phyloP scores from a whole-genome alignment of 78 protist species.

The Dictyostelium intermedium region DNA sequence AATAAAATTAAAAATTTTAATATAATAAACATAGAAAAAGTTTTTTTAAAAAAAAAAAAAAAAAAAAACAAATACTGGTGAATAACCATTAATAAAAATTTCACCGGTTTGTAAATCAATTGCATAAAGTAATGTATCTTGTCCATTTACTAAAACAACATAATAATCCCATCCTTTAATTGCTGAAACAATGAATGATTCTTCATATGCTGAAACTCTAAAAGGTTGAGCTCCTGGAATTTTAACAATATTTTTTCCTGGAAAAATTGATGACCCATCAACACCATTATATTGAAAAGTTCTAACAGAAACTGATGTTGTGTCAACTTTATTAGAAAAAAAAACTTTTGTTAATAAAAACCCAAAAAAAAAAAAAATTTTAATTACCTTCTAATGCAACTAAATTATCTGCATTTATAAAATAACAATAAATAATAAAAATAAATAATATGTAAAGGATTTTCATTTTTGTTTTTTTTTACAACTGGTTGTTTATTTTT shows the following conservation, averaged over 20 bases:
- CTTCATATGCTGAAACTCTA: conserved; percentile 30
- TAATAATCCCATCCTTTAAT: conserved; percentile 27
- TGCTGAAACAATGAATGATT: conserved; percentile 10
- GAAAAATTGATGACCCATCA: background rate
- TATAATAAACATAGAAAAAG: too few relatives aligned
- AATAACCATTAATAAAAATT: conserved; percentile 32
- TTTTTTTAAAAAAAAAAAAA: background rate
- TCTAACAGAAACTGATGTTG: background rate
- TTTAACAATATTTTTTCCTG: conserved; percentile 24
- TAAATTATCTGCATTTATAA: background rate
- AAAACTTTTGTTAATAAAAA: background rate
- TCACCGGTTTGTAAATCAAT: background rate
- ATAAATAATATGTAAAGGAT: background rate
- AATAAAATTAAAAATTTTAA: background rate
- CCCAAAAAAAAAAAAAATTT: background rate
- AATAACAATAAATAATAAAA: background rate
- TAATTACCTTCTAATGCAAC: background rate
- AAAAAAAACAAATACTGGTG: conserved; percentile 32
- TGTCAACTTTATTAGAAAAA: background rate
- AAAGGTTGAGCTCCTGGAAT: conserved; percentile 14
- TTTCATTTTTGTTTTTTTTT: background rate
- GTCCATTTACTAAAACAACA: conserved; percentile 7
- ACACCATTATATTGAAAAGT: background rate
- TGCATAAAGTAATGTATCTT: conserved; percentile 1
- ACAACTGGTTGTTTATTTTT: background rate